Base-by-base conservation (phyloP, 75 land plant species). In the Larix kaempferi region DNA sequence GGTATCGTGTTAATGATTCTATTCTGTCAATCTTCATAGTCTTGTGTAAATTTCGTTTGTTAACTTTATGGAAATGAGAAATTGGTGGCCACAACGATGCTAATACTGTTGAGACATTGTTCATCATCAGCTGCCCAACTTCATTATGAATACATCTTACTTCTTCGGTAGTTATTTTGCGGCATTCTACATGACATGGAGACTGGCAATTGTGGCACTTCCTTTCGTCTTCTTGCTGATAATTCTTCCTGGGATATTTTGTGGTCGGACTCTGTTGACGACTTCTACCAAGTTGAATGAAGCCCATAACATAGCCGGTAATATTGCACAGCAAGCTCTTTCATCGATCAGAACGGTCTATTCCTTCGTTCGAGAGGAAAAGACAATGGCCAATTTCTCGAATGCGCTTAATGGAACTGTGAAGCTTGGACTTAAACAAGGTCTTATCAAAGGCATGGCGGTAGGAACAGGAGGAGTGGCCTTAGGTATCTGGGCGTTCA, bases 261-360 rank as follows among this genome's bases (percentile, higher is more conserved):
- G 74, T 56, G 74, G 72, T 44, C 62, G 74, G 26, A 55, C 73
- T 29, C 71, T 83, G 37, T 22, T 59, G 2, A 62, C 41, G 21
- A 44, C 80, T 29, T 57, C 82, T 19, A 17, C 16, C 6, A 52
- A 57, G 25, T 74, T 56, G 78, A 78, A 80, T 23, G 63, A 29
- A 14, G 61, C 71, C 6, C 58, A 75, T 59, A 6, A n/a, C 52
- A 37, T 75, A 56, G 83, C 85, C 25, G 77, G 55, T 0, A 57
- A 71, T 59, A 74, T 83, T 19, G 77, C 77, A 41, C 78, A 83
- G 74, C 78, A 83, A 59, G 37, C 83, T 13, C 37, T 83, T 33
- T 79, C 82, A 22, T 79, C 74, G 13, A 76, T 83, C 49, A 83
- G 85, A 33, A 84, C 85, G n/a, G 79, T 84, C 11, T 84, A 76